A percentile compares a stretch with the other conserved stretches of the same genome.
Conservation (phyloP, 352 stramenopile species). For the Phytophthora macrochlamydospora region DNA sequence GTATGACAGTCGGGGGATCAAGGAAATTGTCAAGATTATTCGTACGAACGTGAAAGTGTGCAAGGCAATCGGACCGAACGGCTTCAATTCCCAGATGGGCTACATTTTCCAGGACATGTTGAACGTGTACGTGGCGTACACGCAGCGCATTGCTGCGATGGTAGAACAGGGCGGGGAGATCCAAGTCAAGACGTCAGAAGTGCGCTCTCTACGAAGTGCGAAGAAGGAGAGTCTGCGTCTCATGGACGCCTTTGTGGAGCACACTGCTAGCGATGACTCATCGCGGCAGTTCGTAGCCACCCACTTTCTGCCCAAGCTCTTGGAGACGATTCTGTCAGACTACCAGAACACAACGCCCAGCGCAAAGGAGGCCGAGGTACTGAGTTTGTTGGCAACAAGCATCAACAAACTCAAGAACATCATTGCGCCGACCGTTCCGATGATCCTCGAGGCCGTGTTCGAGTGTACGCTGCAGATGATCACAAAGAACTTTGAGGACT, state of each 20-base stretch:
- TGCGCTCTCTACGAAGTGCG: constrained; percentile 93
- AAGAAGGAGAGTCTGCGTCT: constrained; percentile 98
- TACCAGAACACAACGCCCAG: constrained; percentile 89
- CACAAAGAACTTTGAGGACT: constrained; percentile 99
- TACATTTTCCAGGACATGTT: constrained; percentile 99
- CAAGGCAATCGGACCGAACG: constrained; percentile 92
- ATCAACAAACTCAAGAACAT: constrained; percentile 97
- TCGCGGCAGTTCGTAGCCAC: constrained; percentile 87
- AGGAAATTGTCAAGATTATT: constrained; percentile 98
- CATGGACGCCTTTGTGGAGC: constrained; percentile 96
- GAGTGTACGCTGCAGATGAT: constrained; percentile 99
- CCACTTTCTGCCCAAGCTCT: constrained; percentile 96
- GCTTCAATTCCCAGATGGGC: constrained; percentile 98
- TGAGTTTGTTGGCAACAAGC: constrained; percentile 95
- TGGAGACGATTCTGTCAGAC: constrained; percentile 97
- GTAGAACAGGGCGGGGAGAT: constrained; percentile 93
- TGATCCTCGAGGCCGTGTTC: constrained; percentile 98
- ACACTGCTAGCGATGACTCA: constrained; percentile 67
- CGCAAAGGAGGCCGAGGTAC: constrained; percentile 92
- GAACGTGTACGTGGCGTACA: constrained; percentile 99
- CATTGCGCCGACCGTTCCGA: constrained; percentile 87
- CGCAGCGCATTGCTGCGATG: constrained; percentile 93
- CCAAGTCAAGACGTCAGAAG: constrained; percentile 94
- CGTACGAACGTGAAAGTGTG: constrained; percentile 98
- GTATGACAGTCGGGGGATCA: constrained; percentile 79